Conservation (phyloP, 2,329 filamentous ascomycete genomes). For the Colletotrichum sp. region DNA sequence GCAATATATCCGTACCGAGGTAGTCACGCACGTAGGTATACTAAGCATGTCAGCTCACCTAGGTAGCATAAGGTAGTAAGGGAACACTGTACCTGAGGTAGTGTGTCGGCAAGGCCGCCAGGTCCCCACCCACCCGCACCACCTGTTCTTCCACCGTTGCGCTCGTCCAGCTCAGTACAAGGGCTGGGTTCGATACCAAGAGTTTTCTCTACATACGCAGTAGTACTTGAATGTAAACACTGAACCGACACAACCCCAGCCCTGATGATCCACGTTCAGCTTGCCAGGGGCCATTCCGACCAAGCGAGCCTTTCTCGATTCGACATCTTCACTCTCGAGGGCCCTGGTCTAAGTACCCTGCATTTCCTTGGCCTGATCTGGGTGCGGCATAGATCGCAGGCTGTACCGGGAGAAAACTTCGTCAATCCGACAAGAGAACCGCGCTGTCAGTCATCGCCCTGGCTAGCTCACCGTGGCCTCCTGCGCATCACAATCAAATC, state of each 20-base stretch:
- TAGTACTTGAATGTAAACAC: not conserved
- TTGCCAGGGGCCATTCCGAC: not conserved
- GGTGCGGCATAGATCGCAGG: not conserved
- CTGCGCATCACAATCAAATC: not conserved
- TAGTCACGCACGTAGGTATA: not conserved
- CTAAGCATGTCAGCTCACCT: not conserved
- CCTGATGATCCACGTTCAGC: not conserved
- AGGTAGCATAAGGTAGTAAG: too few species aligned
- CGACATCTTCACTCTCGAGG: not conserved
- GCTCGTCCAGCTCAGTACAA: not conserved
- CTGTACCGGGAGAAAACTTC: not conserved
- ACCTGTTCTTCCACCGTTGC: not conserved
- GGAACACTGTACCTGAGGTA: too few species aligned
- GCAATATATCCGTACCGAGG: not conserved
- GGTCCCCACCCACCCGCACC: not conserved
- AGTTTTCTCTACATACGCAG: not conserved
- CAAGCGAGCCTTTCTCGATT: not conserved
- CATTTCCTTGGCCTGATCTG: not conserved
- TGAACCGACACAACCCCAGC: not conserved
- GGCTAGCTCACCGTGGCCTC: not conserved
- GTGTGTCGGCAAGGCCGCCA: slow-evolving; percentile 1
- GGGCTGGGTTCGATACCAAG: not conserved
- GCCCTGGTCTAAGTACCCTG: not conserved
- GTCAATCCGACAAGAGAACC: not conserved
- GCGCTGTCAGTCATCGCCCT: not conserved